Evolutionary conservation across 192 early-diverging fungal species (phyloP).

Genomic region (Funneliformis geosporum): DNA sequence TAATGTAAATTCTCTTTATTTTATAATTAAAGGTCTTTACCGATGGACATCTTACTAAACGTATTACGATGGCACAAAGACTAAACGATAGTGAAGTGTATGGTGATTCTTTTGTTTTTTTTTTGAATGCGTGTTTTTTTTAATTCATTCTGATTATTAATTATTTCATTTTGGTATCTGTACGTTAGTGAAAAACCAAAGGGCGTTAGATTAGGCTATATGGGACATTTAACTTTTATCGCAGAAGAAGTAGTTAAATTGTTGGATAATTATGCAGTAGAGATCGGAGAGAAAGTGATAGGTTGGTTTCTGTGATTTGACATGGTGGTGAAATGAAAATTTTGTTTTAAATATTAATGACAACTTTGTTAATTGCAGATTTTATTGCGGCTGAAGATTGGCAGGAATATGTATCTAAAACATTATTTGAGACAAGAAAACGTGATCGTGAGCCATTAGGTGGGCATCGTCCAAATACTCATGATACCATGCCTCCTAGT

Average conservation of each 20-base stretch:
- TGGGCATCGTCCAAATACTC: slow-evolving; percentile 52
- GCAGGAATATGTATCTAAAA: slow-evolving; percentile 56
- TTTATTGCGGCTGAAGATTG: slow-evolving; percentile 53
- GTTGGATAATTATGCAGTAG: slow-evolving; percentile 62
- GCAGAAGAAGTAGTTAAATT: slow-evolving; percentile 93
- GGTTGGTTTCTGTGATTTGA: no score
- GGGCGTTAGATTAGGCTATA: slow-evolving; percentile 91
- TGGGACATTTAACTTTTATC: slow-evolving; percentile 98
- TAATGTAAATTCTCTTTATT: neutral
- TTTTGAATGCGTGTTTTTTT: neutral
- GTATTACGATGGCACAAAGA: slow-evolving; percentile 83
- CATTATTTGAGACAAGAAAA: slow-evolving; percentile 47
- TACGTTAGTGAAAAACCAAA: slow-evolving; percentile 71
- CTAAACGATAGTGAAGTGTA: slow-evolving; percentile 82
- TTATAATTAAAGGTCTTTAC: slow-evolving; percentile 76
- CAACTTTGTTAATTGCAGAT: slow-evolving; percentile 41
- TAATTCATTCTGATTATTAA: neutral
- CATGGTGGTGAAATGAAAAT: no score
- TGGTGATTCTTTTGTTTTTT: neutral
- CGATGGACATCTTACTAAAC: slow-evolving; percentile 82
- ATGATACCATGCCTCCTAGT: slow-evolving; percentile 40
- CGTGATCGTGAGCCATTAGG: slow-evolving; percentile 51
- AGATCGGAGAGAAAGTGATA: slow-evolving; percentile 32
- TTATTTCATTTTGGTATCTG: neutral
- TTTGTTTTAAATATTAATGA: neutral